Base-by-base conservation (phyloP, 306 rosid species). In the Astragalus glycyphyllos region DNA sequence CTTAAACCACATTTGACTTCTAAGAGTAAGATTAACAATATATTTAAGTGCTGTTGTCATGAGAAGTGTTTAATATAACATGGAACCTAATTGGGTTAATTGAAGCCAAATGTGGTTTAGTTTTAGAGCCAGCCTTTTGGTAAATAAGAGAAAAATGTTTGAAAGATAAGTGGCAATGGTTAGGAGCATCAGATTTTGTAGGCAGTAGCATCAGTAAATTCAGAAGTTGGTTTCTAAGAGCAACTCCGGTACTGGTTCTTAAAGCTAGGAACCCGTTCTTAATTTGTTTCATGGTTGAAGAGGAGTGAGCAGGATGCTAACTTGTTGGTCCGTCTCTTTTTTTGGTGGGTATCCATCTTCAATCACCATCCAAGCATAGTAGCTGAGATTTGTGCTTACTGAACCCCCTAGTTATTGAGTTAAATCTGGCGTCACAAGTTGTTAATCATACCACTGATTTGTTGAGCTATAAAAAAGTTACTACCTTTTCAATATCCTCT, bases 401-500 rank as follows among this genome's bases (percentile, higher is more conserved):
- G 23, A 20, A 20, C 23, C 23, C 23, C 23, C 38, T 34, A 14
- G 11, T 49, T 48, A 63, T 34, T 75, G 61, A 68, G 26, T 58
- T 75, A 47, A 60, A 9, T 26, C 5, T 17, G 6, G 14, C 26
- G 15, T 26, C 46, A 23, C 9, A 9, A 34, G 68, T 48, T 66
- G 68, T 58, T 68, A 7, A 31, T 68, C 38, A 31, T 60, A 51
- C 54, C 41, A 35, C 60, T 40, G 38, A 58, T 26, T 49, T 41
- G 65, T 69, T 69, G 40, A 68, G 57, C 16, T 0, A 16, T 48
- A 8, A 42, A 40, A 13, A 7, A 4, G 0, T 77, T 51, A 63
- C 55, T 38, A 14, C 34, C 71, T 56, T 34, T 53, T 42, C 0
- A 10, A 61, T 77, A 71, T 77, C 53, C 54, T 51, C 14, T 69